These are phyloP conservation scores for Micromonas commoda DNA, from an alignment of 139 green algal genomes.

Conservation along the genomic window DNA sequence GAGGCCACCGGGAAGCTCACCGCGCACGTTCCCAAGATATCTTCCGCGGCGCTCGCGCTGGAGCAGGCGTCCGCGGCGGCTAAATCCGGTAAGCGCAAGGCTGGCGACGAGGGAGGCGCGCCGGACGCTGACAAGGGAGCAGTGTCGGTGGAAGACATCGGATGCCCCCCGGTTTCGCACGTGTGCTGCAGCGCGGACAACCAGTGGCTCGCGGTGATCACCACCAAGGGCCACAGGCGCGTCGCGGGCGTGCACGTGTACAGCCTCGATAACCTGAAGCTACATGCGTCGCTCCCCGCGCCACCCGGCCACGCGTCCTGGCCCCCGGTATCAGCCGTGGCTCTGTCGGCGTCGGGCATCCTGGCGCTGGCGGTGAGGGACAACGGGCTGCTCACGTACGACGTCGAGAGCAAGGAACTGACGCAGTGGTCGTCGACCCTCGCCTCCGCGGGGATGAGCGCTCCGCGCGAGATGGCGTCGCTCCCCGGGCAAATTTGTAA, in stretches of 20 bases:
- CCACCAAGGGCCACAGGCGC: background rate
- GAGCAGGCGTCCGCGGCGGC: constrained; percentile 20
- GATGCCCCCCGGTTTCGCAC: constrained; percentile 34
- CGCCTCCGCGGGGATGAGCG: background rate
- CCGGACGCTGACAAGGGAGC: too few relatives aligned
- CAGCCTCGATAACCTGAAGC: constrained; percentile 15
- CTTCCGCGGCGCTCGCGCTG: constrained; percentile 21
- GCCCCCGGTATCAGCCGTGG: constrained; percentile 1
- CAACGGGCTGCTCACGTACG: constrained; percentile 9
- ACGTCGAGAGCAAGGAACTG: background rate
- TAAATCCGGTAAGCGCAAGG: background rate
- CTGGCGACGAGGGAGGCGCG: background rate
- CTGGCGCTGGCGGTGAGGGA: background rate
- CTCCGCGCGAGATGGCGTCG: background rate
- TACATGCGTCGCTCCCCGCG: constrained; percentile 7
- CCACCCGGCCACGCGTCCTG: background rate
- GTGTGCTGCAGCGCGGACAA: constrained; percentile 38
- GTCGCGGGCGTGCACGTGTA: constrained; percentile 12
- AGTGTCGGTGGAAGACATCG: background rate
- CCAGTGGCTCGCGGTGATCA: constrained; percentile 33
- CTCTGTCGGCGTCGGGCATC: background rate
- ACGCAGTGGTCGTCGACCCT: constrained; percentile 1
- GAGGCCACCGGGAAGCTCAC: constrained; percentile 28
- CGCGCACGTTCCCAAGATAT: constrained; percentile 36
- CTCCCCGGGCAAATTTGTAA: constrained; percentile 17